A percentile compares a stretch with the other conserved stretches of the same genome.
Conservation (phyloP, 2,329 filamentous ascomycete genomes). For the Domatiomyces catenatus region DNA sequence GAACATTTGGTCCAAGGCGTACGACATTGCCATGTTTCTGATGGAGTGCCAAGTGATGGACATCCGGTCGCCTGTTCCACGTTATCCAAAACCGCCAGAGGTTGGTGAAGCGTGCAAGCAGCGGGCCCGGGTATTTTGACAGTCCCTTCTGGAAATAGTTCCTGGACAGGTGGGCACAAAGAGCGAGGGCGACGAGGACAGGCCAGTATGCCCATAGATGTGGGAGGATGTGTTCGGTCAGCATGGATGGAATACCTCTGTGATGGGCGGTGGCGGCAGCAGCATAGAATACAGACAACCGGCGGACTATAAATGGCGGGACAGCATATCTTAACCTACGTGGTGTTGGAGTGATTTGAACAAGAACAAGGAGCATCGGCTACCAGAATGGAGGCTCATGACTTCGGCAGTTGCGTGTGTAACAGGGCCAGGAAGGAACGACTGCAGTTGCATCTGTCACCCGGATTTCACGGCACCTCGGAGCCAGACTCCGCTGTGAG, state of each 20-base stretch:
- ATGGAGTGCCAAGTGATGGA: slow-evolving; percentile 54
- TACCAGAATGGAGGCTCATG: not conserved
- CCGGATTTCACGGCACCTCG: not conserved
- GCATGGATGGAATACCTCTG: not conserved
- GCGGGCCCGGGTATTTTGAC: slow-evolving; percentile 49
- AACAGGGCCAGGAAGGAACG: not conserved
- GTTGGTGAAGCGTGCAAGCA: slow-evolving; percentile 52
- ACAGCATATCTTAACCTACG: no score
- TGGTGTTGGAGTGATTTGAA: no score
- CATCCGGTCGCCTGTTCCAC: slow-evolving; percentile 46
- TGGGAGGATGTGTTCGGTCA: slow-evolving; percentile 14
- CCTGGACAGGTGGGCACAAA: slow-evolving; percentile 9
- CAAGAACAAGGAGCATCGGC: not conserved
- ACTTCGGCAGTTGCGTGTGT: not conserved
- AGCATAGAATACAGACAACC: no score
- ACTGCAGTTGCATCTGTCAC: not conserved
- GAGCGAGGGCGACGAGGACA: slow-evolving; percentile 6
- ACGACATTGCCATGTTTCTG: slow-evolving; percentile 58
- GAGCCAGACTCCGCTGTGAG: not conserved
- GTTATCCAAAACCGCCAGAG: slow-evolving; percentile 64
- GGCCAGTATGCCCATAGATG: slow-evolving; percentile 11
- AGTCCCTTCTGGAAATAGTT: slow-evolving; percentile 18
- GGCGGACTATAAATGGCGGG: no score
- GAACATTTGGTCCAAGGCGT: slow-evolving; percentile 54
- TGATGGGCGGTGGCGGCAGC: not conserved